Evolutionary conservation across 148 eudicot species (phyloP).

Genomic region (Beta vulgaris): DNA sequence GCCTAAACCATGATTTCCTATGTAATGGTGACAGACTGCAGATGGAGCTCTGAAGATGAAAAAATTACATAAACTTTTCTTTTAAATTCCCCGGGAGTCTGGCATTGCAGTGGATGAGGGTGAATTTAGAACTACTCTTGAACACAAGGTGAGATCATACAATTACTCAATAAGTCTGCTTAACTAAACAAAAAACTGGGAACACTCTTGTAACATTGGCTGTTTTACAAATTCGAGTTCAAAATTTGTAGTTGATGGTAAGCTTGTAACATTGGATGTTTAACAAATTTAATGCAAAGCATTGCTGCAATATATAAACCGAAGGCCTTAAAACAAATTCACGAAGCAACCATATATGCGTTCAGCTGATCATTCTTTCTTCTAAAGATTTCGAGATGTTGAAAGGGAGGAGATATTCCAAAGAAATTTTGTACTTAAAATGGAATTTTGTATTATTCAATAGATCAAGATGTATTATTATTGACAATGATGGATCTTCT

Average conservation of each 20-base stretch:
- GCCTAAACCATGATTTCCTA: not conserved
- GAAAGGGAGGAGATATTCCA: not conserved
- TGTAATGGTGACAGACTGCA: conserved; percentile 45
- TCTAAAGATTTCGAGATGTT: not conserved
- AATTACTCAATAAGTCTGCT: not conserved
- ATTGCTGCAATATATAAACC: not conserved
- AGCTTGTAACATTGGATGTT: conserved; percentile 52
- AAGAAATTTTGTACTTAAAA: conserved; percentile 14
- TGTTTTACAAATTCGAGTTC: conserved; percentile 62
- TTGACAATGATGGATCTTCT: no score
- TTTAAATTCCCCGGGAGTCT: conserved; percentile 52
- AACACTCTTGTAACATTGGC: conserved; percentile 10
- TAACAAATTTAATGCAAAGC: conserved; percentile 27
- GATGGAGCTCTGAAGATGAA: conserved; percentile 61
- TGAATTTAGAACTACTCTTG: conserved; percentile 38
- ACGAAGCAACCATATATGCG: not conserved
- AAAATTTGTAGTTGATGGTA: conserved; percentile 55
- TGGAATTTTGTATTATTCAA: conserved; percentile 13
- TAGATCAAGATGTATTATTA: no score
- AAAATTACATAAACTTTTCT: conserved; percentile 54
- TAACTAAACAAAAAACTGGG: not conserved
- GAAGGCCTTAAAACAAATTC: not conserved
- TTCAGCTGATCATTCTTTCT: not conserved
- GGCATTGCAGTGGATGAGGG: conserved; percentile 43
- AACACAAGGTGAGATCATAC: conserved; percentile 53